Conservation (phyloP, 768 basidiomycete genomes). For the Hericium rajendrae region DNA sequence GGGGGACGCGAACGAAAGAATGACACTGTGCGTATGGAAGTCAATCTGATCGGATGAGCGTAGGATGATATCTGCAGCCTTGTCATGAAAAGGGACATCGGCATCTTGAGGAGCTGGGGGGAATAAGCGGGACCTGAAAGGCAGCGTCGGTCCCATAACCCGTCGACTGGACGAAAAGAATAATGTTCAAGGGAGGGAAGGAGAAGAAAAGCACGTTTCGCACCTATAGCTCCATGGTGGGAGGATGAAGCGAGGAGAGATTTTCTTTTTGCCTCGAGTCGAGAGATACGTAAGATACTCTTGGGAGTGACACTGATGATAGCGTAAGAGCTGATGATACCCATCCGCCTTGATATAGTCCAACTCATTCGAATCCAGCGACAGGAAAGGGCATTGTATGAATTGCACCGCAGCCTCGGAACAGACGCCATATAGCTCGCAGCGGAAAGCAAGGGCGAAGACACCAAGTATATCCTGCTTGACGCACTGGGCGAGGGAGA, state of each 20-base stretch:
- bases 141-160: neutral
- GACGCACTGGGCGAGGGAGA: neutral
- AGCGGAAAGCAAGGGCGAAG: slow-evolving; percentile 1
- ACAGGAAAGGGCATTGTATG: neutral
- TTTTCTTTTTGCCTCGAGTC: too few species aligned
- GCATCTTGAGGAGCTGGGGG: neutral
- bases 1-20: neutral
- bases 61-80: neutral
- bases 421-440: neutral
- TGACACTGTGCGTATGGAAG: neutral
- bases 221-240: neutral
- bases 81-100: neutral
- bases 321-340: neutral
- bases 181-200: neutral
- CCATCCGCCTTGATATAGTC: neutral
- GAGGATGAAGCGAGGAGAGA: too few species aligned
- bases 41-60: neutral
- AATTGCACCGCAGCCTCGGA: neutral
- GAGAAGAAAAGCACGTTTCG: neutral
- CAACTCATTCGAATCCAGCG: neutral
- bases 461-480: slow-evolving; percentile 7
- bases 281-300: too few species aligned
- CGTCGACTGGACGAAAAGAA: neutral
- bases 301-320: neutral
- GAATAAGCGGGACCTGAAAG: neutral